Evolutionary conservation across 1,139 yeast genomes (phyloP).

Genomic region (Pichia sp.): DNA sequence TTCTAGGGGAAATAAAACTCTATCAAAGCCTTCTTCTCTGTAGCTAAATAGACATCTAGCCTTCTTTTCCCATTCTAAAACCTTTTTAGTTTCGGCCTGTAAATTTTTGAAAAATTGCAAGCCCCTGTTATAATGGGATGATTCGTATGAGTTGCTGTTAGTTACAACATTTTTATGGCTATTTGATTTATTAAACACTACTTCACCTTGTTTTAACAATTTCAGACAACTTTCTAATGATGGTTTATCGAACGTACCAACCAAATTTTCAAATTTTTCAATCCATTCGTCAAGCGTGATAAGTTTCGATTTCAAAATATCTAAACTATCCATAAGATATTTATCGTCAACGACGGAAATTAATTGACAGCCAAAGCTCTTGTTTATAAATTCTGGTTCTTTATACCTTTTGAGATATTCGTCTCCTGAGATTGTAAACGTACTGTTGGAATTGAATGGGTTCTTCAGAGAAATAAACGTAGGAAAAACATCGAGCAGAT

Average conservation of each 20-base stretch:
- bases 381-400: constrained; percentile 21
- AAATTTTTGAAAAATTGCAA: constrained; percentile 28
- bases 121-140: constrained; percentile 2
- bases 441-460: constrained; percentile 19
- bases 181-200: constrained; percentile 27
- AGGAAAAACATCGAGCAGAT: constrained; percentile 41
- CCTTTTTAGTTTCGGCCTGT: constrained; percentile 34
- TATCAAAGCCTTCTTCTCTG: constrained; percentile 36
- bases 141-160: neutral
- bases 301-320: constrained; percentile 31
- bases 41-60: constrained; percentile 46
- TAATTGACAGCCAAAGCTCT: constrained; percentile 26
- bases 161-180: neutral
- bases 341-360: constrained; percentile 47
- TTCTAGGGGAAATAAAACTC: neutral
- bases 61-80: constrained; percentile 46
- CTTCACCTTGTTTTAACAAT: constrained; percentile 42
- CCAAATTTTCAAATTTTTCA: constrained; percentile 32
- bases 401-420: constrained; percentile 30
- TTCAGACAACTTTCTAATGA: no score
- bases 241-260: constrained; percentile 17
- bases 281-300: constrained; percentile 48
- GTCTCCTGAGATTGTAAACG: constrained; percentile 36
- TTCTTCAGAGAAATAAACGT: constrained; percentile 39
- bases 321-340: constrained; percentile 32